Evolutionary conservation across 441 rosid species (phyloP), one percentile per base, ranked within the genome.

Genomic region (Geranium incanum): DNA sequence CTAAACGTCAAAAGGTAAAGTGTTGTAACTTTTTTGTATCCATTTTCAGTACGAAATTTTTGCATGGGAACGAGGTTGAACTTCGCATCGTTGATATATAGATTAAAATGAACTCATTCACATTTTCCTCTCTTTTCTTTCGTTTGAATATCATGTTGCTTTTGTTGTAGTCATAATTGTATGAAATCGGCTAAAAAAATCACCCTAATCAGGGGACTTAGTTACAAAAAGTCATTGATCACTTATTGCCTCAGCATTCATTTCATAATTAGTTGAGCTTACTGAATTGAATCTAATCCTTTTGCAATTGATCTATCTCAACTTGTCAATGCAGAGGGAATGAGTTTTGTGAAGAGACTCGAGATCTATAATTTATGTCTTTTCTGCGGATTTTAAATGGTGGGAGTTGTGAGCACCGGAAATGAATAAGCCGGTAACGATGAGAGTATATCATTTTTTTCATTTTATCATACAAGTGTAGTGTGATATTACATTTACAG

Each of bases 1-100:
- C 63, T 15, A 57, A 57, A 57, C 63, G 63, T 57, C 63, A 57
- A 5, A 57, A 57, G 63, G 63, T 57, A 16, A 55, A 57, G 5
- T 41, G 11, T 0, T 28, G 33, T 28, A 28, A 28, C 33, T 28
- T 28, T 28, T 28, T 28, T 6, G 48, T 41, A 41, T 41, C 48
- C 48, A 41, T 41, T 41, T 41, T 41, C 11, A 6, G 1, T 7
- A 41, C 11, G 48, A 41, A 11, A 6, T 6, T 41, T 41, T 41
- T 41, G 48, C 48, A 6, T 41, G 48, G 48, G 48, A 41, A 41
- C 5, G 2, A 11, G 48, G 11, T 0, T 41, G 48, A 41, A 11
- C 7, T 6, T 41, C 8, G 48, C 48, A 6, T 41, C 5, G 1
- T 41, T 5, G 1, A 41, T 39, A 41, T 41, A 4, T 41, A 11